Evolutionary conservation across 768 basidiomycete species (phyloP), one percentile per base, ranked within the genome.

Genomic region (Collybia sp.): DNA sequence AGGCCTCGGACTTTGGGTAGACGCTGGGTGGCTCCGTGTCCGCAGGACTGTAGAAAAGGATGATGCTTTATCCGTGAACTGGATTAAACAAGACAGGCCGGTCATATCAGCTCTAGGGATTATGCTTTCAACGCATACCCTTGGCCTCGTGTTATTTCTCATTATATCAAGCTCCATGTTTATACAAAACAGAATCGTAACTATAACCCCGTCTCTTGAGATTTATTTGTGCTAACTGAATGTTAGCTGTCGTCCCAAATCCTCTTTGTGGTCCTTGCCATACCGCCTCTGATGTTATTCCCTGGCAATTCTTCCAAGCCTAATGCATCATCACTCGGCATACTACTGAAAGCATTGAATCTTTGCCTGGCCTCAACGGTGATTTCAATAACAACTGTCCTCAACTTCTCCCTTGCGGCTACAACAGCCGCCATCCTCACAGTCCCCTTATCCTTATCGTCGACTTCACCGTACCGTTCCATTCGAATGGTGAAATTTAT

Each of bases 361-460:
- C 78, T 94, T 19, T 89, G 93, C 61, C 65, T 88, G 39, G 79
- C 90, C 17, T 95, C 95, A 2, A 86, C 88, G 1, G 76, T 93
- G 42, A 86, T 96, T 51, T 93, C 78, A 11, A 80, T 90, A 32
- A 83, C 82, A 20, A 85, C 91, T 12, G 83, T 96, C 48, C 80
- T 96, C 61, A 96, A 97, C 63, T 95, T 95, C 65, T 92, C 90
- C 6, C 82, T 97, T 15, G 89, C 94, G 0, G 81, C 85, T 16
- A 59, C 74, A 16, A 72, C 95, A 13, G 79, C 87, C 0, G 59
- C 86, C 19, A 55, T 79, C 8, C 72, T 92, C 13, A 81, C 83
- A 6, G 35, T 85, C 9, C 86, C 90, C 1, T 72, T 92, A n/a
- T 65, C 78, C 17, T 46, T 75, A 8, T 64, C 72, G 11, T 65